Evolutionary conservation across 805 yeast genomes (phyloP).

Genomic region (Candida maris): DNA sequence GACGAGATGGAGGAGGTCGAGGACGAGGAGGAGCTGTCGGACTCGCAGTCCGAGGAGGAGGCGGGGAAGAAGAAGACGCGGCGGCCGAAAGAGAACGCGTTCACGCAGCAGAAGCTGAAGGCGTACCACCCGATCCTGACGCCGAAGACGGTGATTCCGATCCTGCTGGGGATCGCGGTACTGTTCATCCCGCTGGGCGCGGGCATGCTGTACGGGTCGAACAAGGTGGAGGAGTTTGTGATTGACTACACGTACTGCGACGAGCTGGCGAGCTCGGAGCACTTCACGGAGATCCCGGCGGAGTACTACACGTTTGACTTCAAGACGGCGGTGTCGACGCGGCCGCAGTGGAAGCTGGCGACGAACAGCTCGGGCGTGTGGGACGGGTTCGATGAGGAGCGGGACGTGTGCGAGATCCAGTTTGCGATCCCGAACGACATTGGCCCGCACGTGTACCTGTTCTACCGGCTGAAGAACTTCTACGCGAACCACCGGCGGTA

Average conservation of each 20-base stretch:
- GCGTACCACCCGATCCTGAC: conserved; percentile 79
- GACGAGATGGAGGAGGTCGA: conserved; percentile 29
- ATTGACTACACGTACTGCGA: conserved; percentile 77
- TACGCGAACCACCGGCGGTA: conserved; percentile 93
- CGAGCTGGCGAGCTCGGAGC: conserved; percentile 39
- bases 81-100: conserved; percentile 61
- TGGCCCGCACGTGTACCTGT: conserved; percentile 70
- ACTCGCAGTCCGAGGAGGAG: conserved; percentile 36
- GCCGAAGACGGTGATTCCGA: conserved; percentile 87
- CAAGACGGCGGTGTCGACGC: conserved; percentile 35
- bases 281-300: conserved; percentile 55
- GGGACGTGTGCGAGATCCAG: conserved; percentile 60
- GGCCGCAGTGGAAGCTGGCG: conserved; percentile 64
- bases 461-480: conserved; percentile 81
- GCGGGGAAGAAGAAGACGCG: conserved; percentile 45
- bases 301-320: conserved; percentile 59
- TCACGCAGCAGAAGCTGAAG: conserved; percentile 52
- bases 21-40: conserved; percentile 41
- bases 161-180: conserved; percentile 67
- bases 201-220: conserved; percentile 71
- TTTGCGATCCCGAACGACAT: conserved; percentile 73
- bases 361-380: conserved; percentile 38
- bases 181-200: conserved; percentile 92
- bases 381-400: conserved; percentile 42
- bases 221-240: conserved; percentile 69